phyloP scores from a whole-genome alignment of 2,329 filamentous ascomycete genomes.

The Tympanopsis confertula region DNA sequence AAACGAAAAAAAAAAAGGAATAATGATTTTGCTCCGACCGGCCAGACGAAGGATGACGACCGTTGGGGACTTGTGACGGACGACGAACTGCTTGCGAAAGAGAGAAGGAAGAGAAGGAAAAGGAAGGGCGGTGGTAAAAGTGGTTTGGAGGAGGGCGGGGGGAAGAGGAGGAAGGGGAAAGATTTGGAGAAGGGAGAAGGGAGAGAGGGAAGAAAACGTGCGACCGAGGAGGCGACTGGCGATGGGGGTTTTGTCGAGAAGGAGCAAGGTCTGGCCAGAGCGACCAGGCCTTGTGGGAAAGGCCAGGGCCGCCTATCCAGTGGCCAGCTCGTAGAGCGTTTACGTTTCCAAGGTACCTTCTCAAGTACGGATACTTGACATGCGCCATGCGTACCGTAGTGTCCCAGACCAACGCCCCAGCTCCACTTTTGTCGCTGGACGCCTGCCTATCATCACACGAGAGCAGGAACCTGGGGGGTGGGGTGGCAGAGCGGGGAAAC shows the following conservation, averaged over 20 bases:
- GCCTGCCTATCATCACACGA: too few relatives aligned
- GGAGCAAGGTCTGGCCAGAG: too few relatives aligned
- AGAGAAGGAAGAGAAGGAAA: not conserved
- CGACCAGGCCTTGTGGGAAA: too few relatives aligned
- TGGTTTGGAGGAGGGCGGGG: not conserved
- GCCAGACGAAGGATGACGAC: not conserved
- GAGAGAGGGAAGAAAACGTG: not conserved
- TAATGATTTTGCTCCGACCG: not conserved
- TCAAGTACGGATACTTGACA: too few relatives aligned
- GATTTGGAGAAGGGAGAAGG: not conserved
- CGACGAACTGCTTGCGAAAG: not conserved
- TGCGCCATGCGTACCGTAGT: too few relatives aligned
- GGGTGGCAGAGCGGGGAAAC: too few relatives aligned
- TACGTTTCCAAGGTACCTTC: too few relatives aligned
- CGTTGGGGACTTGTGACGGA: not conserved
- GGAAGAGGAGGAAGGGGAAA: not conserved
- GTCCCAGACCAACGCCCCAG: too few relatives aligned
- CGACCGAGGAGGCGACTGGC: not conserved
- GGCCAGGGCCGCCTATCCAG: too few relatives aligned
- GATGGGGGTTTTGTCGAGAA: not conserved
- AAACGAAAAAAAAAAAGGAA: not conserved
- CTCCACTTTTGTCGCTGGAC: too few relatives aligned
- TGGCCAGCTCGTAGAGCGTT: too few relatives aligned
- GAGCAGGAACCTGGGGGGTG: too few relatives aligned
- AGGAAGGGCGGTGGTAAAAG: not conserved